Evolutionary conservation across 2,329 filamentous ascomycete species (phyloP).

Genomic region (Parascedosporium putredinis): DNA sequence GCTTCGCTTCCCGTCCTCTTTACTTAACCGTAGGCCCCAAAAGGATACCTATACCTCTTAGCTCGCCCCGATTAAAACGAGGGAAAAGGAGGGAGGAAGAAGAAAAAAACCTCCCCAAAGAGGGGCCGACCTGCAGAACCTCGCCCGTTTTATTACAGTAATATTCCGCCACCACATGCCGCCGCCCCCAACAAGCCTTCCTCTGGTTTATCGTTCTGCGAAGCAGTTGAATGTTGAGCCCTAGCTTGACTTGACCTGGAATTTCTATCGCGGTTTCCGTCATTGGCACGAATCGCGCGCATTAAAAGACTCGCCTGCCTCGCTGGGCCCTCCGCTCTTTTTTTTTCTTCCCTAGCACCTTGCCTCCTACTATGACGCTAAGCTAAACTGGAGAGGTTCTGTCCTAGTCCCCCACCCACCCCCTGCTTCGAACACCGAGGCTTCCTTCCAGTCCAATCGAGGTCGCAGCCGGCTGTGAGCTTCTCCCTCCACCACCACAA

Average conservation of each 20-base stretch:
- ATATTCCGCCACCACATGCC: not conserved
- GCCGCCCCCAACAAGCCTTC: not conserved
- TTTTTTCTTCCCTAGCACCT: not conserved
- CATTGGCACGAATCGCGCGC: not conserved
- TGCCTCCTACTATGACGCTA: not conserved
- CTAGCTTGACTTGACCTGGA: not conserved
- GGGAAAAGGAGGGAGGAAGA: no score
- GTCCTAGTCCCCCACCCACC: not conserved
- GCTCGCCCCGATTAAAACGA: no score
- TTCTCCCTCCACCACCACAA: not conserved
- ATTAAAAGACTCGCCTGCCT: not conserved
- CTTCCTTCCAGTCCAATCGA: not conserved
- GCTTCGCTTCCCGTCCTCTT: conserved; percentile 1
- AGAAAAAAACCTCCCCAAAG: not conserved
- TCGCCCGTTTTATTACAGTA: conserved; percentile 2
- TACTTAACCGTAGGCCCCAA: not conserved
- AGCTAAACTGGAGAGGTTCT: not conserved
- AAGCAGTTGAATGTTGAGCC: not conserved
- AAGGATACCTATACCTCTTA: not conserved
- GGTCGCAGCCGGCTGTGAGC: not conserved
- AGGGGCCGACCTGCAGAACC: not conserved
- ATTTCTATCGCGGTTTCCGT: not conserved
- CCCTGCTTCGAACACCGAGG: not conserved
- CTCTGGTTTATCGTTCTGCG: no score
- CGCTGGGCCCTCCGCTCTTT: not conserved